A percentile compares a stretch with the other conserved stretches of the same genome.
phyloP scores from a whole-genome alignment of 805 yeast genomes.

The Priceomyces fermenticarens region DNA sequence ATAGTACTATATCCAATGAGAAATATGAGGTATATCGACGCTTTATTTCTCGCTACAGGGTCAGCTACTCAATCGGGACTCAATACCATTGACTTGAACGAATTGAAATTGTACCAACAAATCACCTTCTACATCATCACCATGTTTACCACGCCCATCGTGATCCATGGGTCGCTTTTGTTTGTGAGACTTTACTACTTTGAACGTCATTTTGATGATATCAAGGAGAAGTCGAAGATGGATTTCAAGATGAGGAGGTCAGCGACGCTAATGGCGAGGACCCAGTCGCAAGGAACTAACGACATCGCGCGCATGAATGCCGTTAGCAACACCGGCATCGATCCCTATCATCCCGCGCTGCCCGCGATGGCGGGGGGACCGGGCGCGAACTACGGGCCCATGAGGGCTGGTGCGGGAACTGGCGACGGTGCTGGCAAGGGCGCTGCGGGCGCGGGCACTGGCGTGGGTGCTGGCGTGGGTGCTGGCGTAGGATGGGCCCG shows the following conservation, averaged over 20 bases:
- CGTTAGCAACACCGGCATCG: no score
- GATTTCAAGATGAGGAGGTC: constrained; percentile 82
- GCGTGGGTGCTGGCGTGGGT: no score
- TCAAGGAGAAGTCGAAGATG: constrained; percentile 70
- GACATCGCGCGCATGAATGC: no score
- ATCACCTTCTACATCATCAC: constrained; percentile 62
- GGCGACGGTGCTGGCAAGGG: no score
- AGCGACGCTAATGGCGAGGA: constrained; percentile 54
- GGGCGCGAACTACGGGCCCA: no score
- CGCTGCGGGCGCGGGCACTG: no score
- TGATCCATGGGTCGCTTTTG: constrained; percentile 76
- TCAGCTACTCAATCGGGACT: constrained; percentile 90
- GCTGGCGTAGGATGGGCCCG: neutral
- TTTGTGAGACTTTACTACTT: constrained; percentile 84
- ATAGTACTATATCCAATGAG: constrained; percentile 73
- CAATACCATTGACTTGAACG: constrained; percentile 71
- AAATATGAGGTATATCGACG: constrained; percentile 69
- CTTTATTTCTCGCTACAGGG: constrained; percentile 71
- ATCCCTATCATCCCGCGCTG: no score
- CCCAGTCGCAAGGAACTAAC: constrained; percentile 24
- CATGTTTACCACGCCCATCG: constrained; percentile 78
- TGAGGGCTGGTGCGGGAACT: no score
- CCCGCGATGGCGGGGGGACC: no score
- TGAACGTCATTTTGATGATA: constrained; percentile 80
- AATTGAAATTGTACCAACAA: constrained; percentile 73